Percentiles rank a stretch among this genome's conserved stretches.
These are phyloP conservation scores for Rhizopus delemar DNA, from an alignment of 371 early-diverging fungal species.

Conservation along the genomic window DNA sequence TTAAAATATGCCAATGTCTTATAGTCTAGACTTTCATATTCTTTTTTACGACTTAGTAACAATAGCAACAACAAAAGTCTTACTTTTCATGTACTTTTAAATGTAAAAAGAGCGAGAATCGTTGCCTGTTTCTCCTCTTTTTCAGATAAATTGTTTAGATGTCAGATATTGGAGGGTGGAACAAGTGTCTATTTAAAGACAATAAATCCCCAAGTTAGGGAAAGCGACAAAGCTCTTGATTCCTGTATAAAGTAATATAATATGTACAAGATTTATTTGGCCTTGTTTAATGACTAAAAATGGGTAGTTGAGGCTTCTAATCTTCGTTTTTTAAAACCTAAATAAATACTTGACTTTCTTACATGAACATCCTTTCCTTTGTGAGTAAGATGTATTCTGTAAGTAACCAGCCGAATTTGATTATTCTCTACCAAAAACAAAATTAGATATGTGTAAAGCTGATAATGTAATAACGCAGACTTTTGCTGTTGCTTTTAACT, in stretches of 20 bases:
- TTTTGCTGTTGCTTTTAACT: no score
- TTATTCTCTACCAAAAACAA: no score
- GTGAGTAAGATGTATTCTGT: no score
- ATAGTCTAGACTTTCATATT: not conserved
- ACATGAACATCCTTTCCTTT: no score
- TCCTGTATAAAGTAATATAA: not conserved
- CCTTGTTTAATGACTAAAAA: not conserved
- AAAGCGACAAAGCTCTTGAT: not conserved
- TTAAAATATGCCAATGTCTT: no score
- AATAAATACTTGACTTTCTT: no score
- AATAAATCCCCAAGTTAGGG: not conserved
- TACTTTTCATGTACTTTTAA: not conserved
- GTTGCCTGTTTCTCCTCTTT: not conserved
- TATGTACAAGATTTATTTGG: not conserved
- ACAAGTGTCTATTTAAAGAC: not conserved
- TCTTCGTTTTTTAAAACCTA: no score
- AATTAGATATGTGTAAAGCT: no score
- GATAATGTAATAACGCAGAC: no score
- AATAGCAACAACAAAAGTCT: not conserved
- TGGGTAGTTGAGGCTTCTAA: no score
- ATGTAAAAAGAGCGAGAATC: constrained; percentile 1
- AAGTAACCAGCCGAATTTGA: no score
- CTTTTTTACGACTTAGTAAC: not conserved
- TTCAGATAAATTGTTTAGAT: not conserved
- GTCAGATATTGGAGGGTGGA: not conserved